Base-by-base conservation (phyloP, 2,329 filamentous ascomycete species). In the Alternaria sp. region DNA sequence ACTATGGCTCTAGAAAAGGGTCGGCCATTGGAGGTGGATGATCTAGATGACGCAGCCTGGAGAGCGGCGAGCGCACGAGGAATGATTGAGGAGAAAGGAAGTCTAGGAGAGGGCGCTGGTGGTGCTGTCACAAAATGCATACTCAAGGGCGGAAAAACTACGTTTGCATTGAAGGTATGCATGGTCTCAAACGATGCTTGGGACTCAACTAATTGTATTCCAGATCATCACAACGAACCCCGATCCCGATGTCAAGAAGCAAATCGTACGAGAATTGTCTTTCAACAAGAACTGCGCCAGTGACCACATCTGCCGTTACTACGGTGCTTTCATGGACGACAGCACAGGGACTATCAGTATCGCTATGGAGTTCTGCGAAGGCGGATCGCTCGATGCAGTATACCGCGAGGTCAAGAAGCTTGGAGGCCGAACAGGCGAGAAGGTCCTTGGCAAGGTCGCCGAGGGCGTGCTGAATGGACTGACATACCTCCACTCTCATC, bases 221-320 rank as follows among this genome's bases (percentile, higher is more conserved):
- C 26, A 79, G 95, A 92, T 99, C 76, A 99, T 99, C 78, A 99
- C 96, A 3, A 97, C 96, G 33, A 97, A 98, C 78, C 96, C 96
- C 3, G 96, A 99, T 73, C 95, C 96, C 12, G 95, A 97, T 78
- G 93, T 98, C 65, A 98, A 97, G 86, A 97, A 97, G 79, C 96
- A 99, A 82, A 99, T 99, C 73, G 88, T 98, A 64, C 92, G 96
- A 76, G 96, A 99, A 80, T 86, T 99, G 57, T 93, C 92, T 66
- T 99, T 98, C 86, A 99, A 99, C 86, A 97, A 97, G 82, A 93
- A 94, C 70, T 98, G 96, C 79, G 94, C 93, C 6, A 97, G 94
- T 5, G 91, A 96, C 64, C 94, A 98, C 79, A 99, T 99, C 75
- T 99, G 96, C 82, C 90, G 92, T 67, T 99, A 99, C 82, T 99